Base-by-base conservation (phyloP, 2,329 filamentous ascomycete genomes). In the Magnaporthiopsis incrustans region DNA sequence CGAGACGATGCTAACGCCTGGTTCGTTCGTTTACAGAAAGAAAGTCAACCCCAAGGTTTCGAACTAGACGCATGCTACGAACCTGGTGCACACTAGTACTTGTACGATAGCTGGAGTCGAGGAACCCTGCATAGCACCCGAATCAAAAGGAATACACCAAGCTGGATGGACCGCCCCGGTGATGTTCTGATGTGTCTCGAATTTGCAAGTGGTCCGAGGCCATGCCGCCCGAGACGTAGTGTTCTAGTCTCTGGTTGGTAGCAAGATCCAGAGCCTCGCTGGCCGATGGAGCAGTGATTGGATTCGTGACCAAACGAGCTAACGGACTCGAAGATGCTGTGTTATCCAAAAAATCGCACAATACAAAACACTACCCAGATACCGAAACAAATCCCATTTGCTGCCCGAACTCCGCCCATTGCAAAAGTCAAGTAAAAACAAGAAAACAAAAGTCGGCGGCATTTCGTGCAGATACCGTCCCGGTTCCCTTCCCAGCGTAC, bases 21-120 rank as follows among this genome's bases (percentile, higher is more conserved):
- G 32, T 7, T 15, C n/a, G n/a, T 7, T 33, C 25, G 2, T 25
- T 30, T 14, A 66, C 63, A 77, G 76, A 60, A 77, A 76, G 66
- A 71, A 77, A 63, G 72, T 78, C 64, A 66, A 73, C 66, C 64
- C 71, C 35, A 77, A 76, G 67, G 67, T 67, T 64, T 71, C 69
- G 60, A 71, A 71, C 67, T 71, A 66, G 62, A 59, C 2, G 10
- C 56, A 50, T 7, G 5, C 38, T 22, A 50, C 38, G 15, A 50
- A 50, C 15, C 15, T 22, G 22, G 22, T 22, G 15, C 38, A 35
- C 33, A 30, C 4, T 30, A 30, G 4, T 50, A 50, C 22, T 50
- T 50, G 15, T 50, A 15, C 35, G 15, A 44, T 44, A 44, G 11
- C 6, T 3, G 14, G 14, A 44, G 4, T 44, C 15, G 15, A 44